phyloP scores from a whole-genome alignment of 129 eudicot species.

The Gnaphalium uliginosum region DNA sequence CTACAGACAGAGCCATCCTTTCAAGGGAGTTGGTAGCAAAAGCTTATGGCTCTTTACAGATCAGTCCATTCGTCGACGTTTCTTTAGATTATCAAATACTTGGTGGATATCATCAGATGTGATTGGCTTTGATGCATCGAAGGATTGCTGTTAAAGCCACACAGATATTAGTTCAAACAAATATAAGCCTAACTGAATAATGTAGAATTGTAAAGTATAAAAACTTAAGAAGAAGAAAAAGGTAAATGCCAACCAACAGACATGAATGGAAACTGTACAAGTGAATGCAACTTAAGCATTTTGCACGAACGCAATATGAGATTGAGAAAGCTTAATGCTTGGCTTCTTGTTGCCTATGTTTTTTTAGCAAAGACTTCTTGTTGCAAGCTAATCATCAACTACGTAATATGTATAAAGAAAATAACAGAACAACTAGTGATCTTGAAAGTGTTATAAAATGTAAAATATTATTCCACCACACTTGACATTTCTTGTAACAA shows the following conservation, averaged over 20 bases:
- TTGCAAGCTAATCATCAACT: not conserved
- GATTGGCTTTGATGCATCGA: conserved; percentile 66
- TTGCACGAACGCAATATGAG: not conserved
- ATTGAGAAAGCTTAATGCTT: not conserved
- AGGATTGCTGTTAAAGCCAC: conserved; percentile 54
- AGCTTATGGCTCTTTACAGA: not conserved
- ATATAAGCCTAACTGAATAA: not conserved
- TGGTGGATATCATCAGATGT: conserved; percentile 76
- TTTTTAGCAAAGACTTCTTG: no score
- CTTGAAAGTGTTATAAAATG: not conserved
- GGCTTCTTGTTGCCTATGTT: no score
- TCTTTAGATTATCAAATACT: conserved; percentile 84
- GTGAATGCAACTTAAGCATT: not conserved
- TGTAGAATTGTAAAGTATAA: not conserved
- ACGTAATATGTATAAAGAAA: not conserved
- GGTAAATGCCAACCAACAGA: no score
- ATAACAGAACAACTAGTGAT: not conserved
- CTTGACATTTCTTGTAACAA: not conserved
- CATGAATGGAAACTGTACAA: not conserved
- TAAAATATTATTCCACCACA: not conserved
- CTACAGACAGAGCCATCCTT: not conserved
- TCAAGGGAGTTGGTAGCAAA: conserved; percentile 1
- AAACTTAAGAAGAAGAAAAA: not conserved
- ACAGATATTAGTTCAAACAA: not conserved
- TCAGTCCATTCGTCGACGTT: conserved; percentile 64